Base-by-base conservation (phyloP, 2,329 filamentous ascomycete genomes). In the Colletotrichum eleusines region DNA sequence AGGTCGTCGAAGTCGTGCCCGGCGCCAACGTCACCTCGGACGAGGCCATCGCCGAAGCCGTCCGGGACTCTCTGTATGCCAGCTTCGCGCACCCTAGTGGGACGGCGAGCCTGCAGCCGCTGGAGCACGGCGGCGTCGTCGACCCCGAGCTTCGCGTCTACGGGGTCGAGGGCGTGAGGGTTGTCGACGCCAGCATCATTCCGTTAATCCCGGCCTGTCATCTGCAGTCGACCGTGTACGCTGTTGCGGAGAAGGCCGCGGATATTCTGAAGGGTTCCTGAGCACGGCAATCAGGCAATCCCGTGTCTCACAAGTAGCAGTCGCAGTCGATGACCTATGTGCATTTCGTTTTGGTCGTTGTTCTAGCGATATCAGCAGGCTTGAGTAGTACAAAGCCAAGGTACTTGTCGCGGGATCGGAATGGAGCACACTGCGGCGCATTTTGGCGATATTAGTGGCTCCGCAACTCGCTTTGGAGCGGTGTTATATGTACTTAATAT, bases 61-160 rank as follows among this genome's bases (percentile, higher is more conserved):
- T 72, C 2, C 51, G 51, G 3, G 20, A 73, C 44, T 35, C 51
- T 0, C 14, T 72, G 0, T 60, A 33, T 33, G 53, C 65, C 1
- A 65, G 59, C 20, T 65, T 72, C 26, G 31, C 66, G 18, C 86
- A 89, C 74, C 81, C 84, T 0, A 76, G 80, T 2, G 85, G 87
- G 3, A 87, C 84, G 23, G 80, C 82, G 51, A 81, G 83, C 20
- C 85, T 87, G 84, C 77, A 84, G 71, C 84, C 84, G 2, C 74
- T 78, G 35, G 81, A 82, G 38, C 76, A 79, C 7, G 78, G 75
- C 2, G 80, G 81, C 1, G 79, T 80, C 0, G 78, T 80, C 6
- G 77, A 79, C 31, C 71, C 75, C 14, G 60, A 74, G 7, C 74
- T 80, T 1, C 69, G 75, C 1, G 79, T 80, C 1, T 77, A 80